phyloP scores from a whole-genome alignment of 768 basidiomycete species.

The Leccinellum luteum region DNA sequence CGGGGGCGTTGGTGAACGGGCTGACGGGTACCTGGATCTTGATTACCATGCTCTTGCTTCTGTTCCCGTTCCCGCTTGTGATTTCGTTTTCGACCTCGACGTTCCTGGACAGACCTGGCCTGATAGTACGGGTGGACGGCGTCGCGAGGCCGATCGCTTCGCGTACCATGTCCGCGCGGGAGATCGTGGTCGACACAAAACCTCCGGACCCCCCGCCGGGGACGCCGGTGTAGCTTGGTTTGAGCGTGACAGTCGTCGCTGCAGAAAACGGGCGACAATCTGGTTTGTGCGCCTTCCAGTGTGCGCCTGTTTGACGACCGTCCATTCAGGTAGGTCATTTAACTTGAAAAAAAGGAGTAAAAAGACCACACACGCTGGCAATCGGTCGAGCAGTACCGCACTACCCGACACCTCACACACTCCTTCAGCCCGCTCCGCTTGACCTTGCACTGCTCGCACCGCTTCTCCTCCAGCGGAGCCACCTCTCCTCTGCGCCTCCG shows the following conservation, averaged over 20 bases:
- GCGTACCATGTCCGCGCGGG: slow-evolving; percentile 33
- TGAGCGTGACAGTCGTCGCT: slow-evolving; percentile 44
- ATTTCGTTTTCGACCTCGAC: slow-evolving; percentile 1
- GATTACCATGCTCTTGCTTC: slow-evolving; percentile 45
- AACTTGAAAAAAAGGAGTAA: neutral
- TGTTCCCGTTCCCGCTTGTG: neutral
- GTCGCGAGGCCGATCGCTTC: slow-evolving; percentile 27
- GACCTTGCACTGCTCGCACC: slow-evolving; percentile 40
- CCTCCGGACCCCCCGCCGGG: neutral
- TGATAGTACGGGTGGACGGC: slow-evolving; percentile 14
- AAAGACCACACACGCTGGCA: slow-evolving; percentile 47
- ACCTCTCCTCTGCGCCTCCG: slow-evolving; percentile 43
- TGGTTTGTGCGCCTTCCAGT: slow-evolving; percentile 50
- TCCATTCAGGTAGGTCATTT: neutral
- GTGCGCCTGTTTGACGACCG: slow-evolving; percentile 32
- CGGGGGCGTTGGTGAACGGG: neutral
- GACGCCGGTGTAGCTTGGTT: slow-evolving; percentile 37
- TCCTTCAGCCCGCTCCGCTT: slow-evolving; percentile 35
- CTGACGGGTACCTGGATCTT: slow-evolving; percentile 51
- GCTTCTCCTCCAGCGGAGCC: slow-evolving; percentile 41
- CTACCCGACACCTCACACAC: slow-evolving; percentile 44
- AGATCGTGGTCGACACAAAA: slow-evolving; percentile 10
- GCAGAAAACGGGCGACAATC: slow-evolving; percentile 45
- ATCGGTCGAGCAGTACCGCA: slow-evolving; percentile 50
- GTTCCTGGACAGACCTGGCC: slow-evolving; percentile 22